Evolutionary conservation across 768 basidiomycete genomes (phyloP).

Genomic region (Termitomyces sp.): DNA sequence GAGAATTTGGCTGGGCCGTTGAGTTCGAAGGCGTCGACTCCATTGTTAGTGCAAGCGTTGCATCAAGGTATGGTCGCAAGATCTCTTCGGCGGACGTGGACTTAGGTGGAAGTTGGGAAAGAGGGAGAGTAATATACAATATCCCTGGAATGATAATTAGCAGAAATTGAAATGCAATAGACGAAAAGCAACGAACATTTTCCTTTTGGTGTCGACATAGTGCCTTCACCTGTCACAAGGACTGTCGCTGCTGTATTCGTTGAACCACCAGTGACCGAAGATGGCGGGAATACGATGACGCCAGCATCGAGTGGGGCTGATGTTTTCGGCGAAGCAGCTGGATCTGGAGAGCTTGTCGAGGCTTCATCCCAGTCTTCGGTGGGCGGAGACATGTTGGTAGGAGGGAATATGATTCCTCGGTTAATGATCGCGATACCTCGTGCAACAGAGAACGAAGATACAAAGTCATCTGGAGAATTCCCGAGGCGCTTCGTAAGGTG

Average conservation of each 20-base stretch:
- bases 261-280: constrained; percentile 47
- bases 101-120: constrained; percentile 19
- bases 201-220: constrained; percentile 68
- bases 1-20: not conserved
- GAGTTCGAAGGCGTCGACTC: not conserved
- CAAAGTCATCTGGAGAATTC: not conserved
- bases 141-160: constrained; percentile 41
- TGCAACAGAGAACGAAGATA: constrained; percentile 10
- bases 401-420: constrained; percentile 28
- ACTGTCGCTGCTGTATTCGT: constrained; percentile 52
- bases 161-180: not conserved
- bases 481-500: constrained; percentile 16
- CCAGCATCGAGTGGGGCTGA: constrained; percentile 51
- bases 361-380: constrained; percentile 18
- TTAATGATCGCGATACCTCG: constrained; percentile 37
- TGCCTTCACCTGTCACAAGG: constrained; percentile 68
- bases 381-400: constrained; percentile 3
- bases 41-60: constrained; percentile 32
- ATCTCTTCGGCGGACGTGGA: constrained; percentile 33
- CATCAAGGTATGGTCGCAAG: constrained; percentile 56
- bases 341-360: constrained; percentile 16
- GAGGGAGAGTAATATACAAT: constrained; percentile 54
- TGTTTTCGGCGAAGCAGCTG: constrained; percentile 5
- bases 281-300: constrained; percentile 74
- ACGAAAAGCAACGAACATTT: constrained; percentile 51